These are phyloP conservation scores for Candida piceae DNA, from an alignment of 805 yeast genomes.

Conservation along the genomic window DNA sequence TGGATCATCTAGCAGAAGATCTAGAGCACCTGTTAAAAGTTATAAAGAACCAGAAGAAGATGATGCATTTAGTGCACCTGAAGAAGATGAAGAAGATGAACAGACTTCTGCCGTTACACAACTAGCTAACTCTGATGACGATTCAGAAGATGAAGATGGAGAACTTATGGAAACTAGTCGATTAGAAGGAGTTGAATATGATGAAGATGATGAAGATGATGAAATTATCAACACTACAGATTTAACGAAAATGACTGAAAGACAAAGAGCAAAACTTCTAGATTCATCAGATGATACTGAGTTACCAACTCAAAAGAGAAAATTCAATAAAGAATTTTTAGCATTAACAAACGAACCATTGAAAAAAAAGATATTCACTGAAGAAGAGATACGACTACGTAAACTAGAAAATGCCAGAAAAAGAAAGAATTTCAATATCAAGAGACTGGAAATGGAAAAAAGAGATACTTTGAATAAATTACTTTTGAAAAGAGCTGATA, in stretches of 20 bases:
- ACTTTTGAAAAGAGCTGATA: constrained; percentile 77
- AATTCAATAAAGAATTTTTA: constrained; percentile 24
- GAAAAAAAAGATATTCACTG: constrained; percentile 60
- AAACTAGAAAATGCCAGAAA: constrained; percentile 86
- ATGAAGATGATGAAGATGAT: constrained; percentile 32
- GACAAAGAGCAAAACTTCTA: constrained; percentile 45
- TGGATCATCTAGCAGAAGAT: constrained; percentile 4
- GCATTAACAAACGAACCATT: constrained; percentile 35
- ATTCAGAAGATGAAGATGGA: constrained; percentile 12
- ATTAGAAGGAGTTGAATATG: constrained; percentile 7
- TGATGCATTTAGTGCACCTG: constrained; percentile 20
- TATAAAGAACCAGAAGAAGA: constrained; percentile 20
- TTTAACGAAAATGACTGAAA: constrained; percentile 46
- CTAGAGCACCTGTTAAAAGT: constrained; percentile 10
- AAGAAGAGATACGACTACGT: constrained; percentile 75
- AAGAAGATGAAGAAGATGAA: constrained; percentile 16
- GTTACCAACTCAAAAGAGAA: constrained; percentile 6
- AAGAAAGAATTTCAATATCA: constrained; percentile 77
- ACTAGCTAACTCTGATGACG: no score
- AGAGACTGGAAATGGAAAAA: constrained; percentile 86
- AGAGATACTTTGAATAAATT: constrained; percentile 85
- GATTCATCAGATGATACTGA: constrained; percentile 28
- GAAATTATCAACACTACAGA: constrained; percentile 39
- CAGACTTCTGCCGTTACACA: constrained; percentile 3
- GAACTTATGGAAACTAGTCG: constrained; percentile 10